Conservation (phyloP, 129 eudicot genomes). For the Heracleum sosnowskyi region DNA sequence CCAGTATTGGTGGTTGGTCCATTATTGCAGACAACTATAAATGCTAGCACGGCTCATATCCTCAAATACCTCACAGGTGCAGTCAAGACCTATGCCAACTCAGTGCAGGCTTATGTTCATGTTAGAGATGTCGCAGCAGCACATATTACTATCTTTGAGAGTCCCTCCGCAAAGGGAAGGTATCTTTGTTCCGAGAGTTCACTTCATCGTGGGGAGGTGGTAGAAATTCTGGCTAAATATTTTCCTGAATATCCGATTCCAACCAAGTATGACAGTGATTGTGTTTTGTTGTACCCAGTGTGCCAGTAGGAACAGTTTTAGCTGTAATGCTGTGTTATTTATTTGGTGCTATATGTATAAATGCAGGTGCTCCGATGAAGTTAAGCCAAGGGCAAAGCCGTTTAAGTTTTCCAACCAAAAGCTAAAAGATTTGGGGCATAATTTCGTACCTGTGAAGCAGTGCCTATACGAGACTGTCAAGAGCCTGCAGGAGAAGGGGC, state of each 20-base stretch:
- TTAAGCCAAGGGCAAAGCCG: constrained; percentile 71
- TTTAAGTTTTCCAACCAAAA: constrained; percentile 89
- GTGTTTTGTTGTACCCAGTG: neutral
- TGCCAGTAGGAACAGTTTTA: neutral
- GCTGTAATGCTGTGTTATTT: neutral
- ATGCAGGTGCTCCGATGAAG: constrained; percentile 80
- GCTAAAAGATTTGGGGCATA: constrained; percentile 74
- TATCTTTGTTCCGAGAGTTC: constrained; percentile 79
- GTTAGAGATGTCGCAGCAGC: constrained; percentile 86
- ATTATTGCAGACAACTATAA: constrained; percentile 62
- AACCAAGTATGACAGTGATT: constrained; percentile 51
- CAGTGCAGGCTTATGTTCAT: constrained; percentile 80
- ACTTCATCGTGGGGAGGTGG: constrained; percentile 92
- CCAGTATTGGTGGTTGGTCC: constrained; percentile 93
- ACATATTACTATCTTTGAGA: constrained; percentile 64
- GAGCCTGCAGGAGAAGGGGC: constrained; percentile 90
- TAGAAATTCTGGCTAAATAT: constrained; percentile 69
- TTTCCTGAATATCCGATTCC: constrained; percentile 89
- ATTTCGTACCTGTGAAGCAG: constrained; percentile 69
- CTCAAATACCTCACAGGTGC: constrained; percentile 85
- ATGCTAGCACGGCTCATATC: constrained; percentile 76
- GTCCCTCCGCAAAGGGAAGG: constrained; percentile 68
- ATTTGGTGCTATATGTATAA: neutral
- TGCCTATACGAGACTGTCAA: constrained; percentile 67
- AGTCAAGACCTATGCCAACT: constrained; percentile 70